Evolutionary conservation across 2,329 filamentous ascomycete species (phyloP).

Genomic region (Penicillium sp.): DNA sequence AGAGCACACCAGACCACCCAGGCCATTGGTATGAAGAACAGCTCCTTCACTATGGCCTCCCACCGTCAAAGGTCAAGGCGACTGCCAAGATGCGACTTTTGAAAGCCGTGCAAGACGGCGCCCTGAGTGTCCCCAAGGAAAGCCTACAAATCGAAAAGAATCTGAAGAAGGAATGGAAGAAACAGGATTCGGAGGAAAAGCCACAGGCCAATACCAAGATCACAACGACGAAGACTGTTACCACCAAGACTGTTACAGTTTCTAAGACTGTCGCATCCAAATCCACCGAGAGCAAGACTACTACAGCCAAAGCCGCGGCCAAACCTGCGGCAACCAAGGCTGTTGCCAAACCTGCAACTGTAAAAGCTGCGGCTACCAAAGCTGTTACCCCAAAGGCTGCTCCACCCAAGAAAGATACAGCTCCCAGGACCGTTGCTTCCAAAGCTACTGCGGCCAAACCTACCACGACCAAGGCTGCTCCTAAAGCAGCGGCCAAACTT

Average conservation of each 20-base stretch:
- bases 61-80: slow-evolving; percentile 58
- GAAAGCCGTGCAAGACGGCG: slow-evolving; percentile 54
- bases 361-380: neutral
- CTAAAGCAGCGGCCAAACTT: neutral
- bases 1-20: slow-evolving; percentile 49
- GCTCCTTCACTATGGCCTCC: slow-evolving; percentile 62
- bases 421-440: neutral
- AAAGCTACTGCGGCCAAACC: neutral
- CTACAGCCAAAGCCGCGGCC: neutral
- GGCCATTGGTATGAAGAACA: slow-evolving; percentile 65
- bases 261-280: neutral
- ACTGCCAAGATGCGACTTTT: slow-evolving; percentile 59
- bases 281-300: neutral
- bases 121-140: slow-evolving; percentile 51
- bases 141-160: slow-evolving; percentile 54
- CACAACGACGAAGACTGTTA: neutral
- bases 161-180: slow-evolving; percentile 60
- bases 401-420: neutral
- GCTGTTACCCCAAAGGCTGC: neutral
- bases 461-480: neutral
- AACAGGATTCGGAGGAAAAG: slow-evolving; percentile 41
- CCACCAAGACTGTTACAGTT: neutral
- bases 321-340: neutral
- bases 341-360: neutral
- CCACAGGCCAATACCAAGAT: neutral